phyloP scores from a whole-genome alignment of 306 rosid genomes.

The Quercus glauca region DNA sequence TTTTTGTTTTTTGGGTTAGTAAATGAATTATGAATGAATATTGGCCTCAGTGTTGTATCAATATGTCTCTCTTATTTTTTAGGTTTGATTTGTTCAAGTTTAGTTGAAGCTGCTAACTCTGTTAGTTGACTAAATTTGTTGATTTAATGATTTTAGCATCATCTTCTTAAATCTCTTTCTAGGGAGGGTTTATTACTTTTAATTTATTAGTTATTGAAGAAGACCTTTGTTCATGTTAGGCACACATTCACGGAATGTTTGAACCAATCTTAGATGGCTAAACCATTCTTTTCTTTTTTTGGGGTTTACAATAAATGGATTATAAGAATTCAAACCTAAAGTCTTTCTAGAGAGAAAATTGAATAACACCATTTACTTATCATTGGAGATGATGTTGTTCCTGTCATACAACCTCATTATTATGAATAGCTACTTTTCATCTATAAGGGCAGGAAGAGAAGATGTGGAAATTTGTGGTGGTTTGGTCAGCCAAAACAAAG shows the following conservation, averaged over 20 bases:
- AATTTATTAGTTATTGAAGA: background rate
- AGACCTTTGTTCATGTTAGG: background rate
- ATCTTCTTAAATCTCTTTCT: background rate
- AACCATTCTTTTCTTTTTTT: background rate
- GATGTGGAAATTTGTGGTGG: too few species aligned
- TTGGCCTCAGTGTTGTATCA: background rate
- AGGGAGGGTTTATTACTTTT: background rate
- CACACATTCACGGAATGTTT: background rate
- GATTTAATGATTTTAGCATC: background rate
- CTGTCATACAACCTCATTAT: too few species aligned
- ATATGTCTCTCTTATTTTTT: background rate
- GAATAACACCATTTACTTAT: too few species aligned
- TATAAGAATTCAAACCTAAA: too few species aligned
- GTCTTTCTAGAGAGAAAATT: too few species aligned
- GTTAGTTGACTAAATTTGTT: constrained; percentile 48
- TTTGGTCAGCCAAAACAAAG: too few species aligned
- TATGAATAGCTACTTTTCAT: too few species aligned
- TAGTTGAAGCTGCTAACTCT: background rate
- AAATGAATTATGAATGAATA: background rate
- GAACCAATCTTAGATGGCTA: background rate
- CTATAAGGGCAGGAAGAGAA: too few species aligned
- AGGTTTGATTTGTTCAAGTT: constrained; percentile 24
- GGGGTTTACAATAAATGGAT: too few species aligned
- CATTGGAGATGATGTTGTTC: too few species aligned
- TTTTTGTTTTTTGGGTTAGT: background rate